Evolutionary conservation across 305 asterid species (phyloP), one percentile per base, ranked within the genome.

Genomic region (Caryopteris hybrid): DNA sequence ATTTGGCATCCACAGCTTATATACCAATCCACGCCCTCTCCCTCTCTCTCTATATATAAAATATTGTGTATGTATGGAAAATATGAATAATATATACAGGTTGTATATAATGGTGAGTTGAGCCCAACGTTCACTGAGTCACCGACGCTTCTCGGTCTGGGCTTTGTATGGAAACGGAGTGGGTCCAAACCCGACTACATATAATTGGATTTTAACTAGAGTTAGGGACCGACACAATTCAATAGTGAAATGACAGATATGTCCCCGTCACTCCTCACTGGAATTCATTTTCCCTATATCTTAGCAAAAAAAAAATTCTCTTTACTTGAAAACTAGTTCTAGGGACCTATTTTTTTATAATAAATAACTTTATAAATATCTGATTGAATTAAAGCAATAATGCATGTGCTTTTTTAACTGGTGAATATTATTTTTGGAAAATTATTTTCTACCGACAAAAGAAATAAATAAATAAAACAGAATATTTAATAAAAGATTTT

Each of bases 191-290:
- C 59, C 62, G 53, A 51, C 39, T 50, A 63, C 72, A 68, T 67
- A 68, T 67, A 78, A 68, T 78, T 75, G 76, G 69, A 67, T 52
- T 22, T 27, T 78, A 65, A 83, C 85, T 70, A 70, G 52, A 55
- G 88, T 81, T 81, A 83, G 80, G 79, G 82, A 78, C 96, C 95
- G 92, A 89, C 98, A 91, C 47, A 66, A 8, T 5, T 76, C 12
- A 1, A 11, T 68, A 4, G n/a, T 47, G 45, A 67, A 84, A 83
- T 69, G 77, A 82, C 88, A 1, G 6, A 38, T 63, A 6, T 77
- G 55, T 8, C 92, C 91, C 45, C 69, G 13, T n/a, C 60, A 21
- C 61, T 16, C 70, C 59, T 66, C 57, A 23, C 57, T 39, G 55
- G 21, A 50, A 52, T 69, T 71, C 18, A 13, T 43, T 43, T 27